Conservation (phyloP, 257 asterid genomes). For the Solanum sparsipilum region DNA sequence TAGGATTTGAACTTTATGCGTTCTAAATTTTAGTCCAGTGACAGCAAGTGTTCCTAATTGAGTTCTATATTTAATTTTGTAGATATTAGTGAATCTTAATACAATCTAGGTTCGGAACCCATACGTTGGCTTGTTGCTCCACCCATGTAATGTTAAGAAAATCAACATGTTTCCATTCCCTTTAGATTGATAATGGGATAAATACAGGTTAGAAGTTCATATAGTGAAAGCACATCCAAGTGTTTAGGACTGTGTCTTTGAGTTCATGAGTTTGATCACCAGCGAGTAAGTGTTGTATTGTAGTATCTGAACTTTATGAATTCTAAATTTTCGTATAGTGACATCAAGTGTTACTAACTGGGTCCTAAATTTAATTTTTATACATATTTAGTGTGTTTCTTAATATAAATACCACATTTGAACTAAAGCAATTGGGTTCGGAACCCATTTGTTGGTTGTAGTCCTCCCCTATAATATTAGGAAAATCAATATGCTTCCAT, state of each 20-base stretch:
- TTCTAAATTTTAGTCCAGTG: not conserved
- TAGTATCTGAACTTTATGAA: not conserved
- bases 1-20: not conserved
- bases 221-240: not conserved
- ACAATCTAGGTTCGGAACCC: not conserved
- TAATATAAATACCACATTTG: not conserved
- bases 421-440: not conserved
- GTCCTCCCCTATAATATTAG: not conserved
- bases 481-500: not conserved
- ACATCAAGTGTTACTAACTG: not conserved
- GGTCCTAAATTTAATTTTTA: not conserved
- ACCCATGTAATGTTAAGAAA: not conserved
- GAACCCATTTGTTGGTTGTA: not conserved
- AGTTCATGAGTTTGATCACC: conserved; percentile 37
- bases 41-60: not conserved
- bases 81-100: not conserved
- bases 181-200: not conserved
- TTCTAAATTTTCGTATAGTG: not conserved
- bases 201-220: not conserved
- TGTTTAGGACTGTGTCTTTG: not conserved
- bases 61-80: not conserved
- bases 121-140: not conserved
- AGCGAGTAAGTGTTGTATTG: conserved; percentile 37
- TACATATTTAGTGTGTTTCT: not conserved
- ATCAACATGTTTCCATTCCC: not conserved